These are phyloP conservation scores for Aechmea fasciata DNA, from an alignment of 176 grass and related monocot species.

Conservation along the genomic window DNA sequence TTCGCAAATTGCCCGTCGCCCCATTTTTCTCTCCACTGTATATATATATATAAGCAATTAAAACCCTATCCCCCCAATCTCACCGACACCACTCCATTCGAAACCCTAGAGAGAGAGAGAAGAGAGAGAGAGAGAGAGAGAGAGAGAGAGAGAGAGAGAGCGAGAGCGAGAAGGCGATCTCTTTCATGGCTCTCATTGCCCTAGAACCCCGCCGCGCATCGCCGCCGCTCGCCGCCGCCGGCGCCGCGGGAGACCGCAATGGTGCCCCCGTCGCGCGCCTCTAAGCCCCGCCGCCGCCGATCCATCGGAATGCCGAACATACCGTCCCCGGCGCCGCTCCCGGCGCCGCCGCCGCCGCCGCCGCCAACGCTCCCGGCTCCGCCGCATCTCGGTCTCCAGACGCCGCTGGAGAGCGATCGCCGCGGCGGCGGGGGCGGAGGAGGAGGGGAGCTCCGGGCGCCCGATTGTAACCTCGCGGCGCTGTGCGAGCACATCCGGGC, in stretches of 20 bases:
- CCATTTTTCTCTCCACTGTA: too few species aligned
- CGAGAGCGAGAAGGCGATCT: too few species aligned
- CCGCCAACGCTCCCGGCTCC: neutral
- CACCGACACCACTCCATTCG: too few species aligned
- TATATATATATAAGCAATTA: too few species aligned
- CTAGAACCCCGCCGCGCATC: neutral
- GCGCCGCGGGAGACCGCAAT: neutral
- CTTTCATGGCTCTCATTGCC: too few species aligned
- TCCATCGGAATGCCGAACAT: neutral
- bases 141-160: too few species aligned
- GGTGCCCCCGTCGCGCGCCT: slow-evolving; percentile 6
- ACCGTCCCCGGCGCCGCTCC: neutral
- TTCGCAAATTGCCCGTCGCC: too few species aligned
- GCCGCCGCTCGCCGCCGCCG: neutral
- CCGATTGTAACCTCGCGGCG: slow-evolving; percentile 81
- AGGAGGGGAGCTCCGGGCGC: slow-evolving; percentile 40
- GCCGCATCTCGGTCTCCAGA: slow-evolving; percentile 16
- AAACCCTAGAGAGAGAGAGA: too few species aligned
- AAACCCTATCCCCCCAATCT: too few species aligned
- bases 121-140: too few species aligned
- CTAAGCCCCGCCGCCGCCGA: slow-evolving; percentile 4
- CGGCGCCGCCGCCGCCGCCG: neutral
- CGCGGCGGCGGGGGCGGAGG: neutral
- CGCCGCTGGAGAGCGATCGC: slow-evolving; percentile 23
- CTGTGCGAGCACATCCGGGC: slow-evolving; percentile 88